Base-by-base conservation (phyloP, 768 basidiomycete genomes). In the Rhodotorula diobovata region DNA sequence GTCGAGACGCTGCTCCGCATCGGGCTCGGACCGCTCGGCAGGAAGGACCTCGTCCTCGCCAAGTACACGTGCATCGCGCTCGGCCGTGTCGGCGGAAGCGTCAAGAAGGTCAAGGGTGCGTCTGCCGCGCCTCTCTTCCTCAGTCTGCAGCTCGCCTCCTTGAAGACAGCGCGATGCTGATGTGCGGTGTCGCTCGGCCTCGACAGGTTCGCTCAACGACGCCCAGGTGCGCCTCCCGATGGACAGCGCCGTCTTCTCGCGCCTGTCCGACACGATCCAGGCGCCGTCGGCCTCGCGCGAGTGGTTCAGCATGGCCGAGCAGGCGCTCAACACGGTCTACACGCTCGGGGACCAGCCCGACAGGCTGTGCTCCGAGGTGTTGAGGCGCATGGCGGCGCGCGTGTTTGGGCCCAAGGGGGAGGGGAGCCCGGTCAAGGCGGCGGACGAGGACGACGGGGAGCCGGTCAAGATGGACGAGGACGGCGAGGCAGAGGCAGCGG, bases 241-340 rank as follows among this genome's bases (percentile, higher is more conserved):
- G 90, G 88, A 90, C 48, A 89, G 87, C 73, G 84, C 86, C 0
- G 86, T 99, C 54, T 97, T 99, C 83, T 83, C 83, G 37, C 90
- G 90, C 76, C 83, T 99, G 12, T 86, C 89, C 77, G 87, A 89
- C 4, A 84, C 87, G n/a, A 85, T 97, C 46, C 87, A 92, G 75
- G 84, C 87, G 63, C 89, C 91, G 0, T 90, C 88, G 67, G 85
- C 87, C 56, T 89, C 89, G 30, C 90, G 88, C 75, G 93, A 97
- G 68, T 99, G 95, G 83, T 98, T 99, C 76, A 89, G 89, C 18
- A 87, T 98, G 81, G 91, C 95, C 0, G 96, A 99, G 79, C 95
- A 99, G 80, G 91, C 88, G 16, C 88, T 99, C 81, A 97, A 99
- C 79, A 93, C 95, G 2, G 89, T 96, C 61, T 99, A 98, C 76